Percentiles rank a stretch among this genome's conserved stretches.
Evolutionary conservation across 768 basidiomycete genomes (phyloP).

Genomic region (Leucosporidium yakuticum): DNA sequence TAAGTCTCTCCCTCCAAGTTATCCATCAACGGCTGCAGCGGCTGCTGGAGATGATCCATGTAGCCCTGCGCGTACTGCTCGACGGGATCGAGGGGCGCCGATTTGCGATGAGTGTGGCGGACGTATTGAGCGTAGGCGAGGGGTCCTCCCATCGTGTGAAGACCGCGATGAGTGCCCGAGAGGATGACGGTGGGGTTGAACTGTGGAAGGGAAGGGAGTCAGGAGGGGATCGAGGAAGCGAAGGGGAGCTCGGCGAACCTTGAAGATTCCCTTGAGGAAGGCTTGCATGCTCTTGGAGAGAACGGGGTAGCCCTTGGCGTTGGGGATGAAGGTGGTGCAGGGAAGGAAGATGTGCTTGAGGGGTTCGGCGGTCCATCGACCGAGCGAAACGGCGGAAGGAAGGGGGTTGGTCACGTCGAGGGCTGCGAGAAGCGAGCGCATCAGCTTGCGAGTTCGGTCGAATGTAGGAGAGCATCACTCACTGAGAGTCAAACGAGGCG

Average conservation of each 20-base stretch:
- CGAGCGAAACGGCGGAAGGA: slow-evolving; percentile 68
- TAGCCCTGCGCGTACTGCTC: slow-evolving; percentile 89
- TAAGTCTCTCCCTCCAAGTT: slow-evolving; percentile 92
- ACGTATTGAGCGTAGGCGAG: slow-evolving; percentile 85
- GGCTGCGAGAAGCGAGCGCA: slow-evolving; percentile 50
- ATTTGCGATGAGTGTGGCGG: slow-evolving; percentile 68
- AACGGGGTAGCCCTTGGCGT: slow-evolving; percentile 93
- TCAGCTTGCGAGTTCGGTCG: neutral
- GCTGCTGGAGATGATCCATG: slow-evolving; percentile 90
- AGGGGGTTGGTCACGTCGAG: slow-evolving; percentile 86
- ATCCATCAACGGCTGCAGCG: slow-evolving; percentile 87
- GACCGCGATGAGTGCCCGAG: slow-evolving; percentile 57
- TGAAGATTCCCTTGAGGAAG: slow-evolving; percentile 84
- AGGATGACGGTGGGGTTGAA: slow-evolving; percentile 80
- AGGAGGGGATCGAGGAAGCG: neutral
- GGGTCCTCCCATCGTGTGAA: slow-evolving; percentile 77
- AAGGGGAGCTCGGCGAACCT: slow-evolving; percentile 50
- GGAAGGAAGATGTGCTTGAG: slow-evolving; percentile 84
- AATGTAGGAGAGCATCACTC: slow-evolving; percentile 38
- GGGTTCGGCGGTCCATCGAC: slow-evolving; percentile 88
- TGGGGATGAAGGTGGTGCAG: slow-evolving; percentile 85
- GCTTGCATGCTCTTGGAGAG: slow-evolving; percentile 85
- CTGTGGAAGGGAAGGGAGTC: slow-evolving; percentile 46
- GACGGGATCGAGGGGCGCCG: slow-evolving; percentile 63
- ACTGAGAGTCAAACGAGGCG: slow-evolving; percentile 46